phyloP scores from a whole-genome alignment of 148 eudicot species.

The Tetragonia tetragonoides region DNA sequence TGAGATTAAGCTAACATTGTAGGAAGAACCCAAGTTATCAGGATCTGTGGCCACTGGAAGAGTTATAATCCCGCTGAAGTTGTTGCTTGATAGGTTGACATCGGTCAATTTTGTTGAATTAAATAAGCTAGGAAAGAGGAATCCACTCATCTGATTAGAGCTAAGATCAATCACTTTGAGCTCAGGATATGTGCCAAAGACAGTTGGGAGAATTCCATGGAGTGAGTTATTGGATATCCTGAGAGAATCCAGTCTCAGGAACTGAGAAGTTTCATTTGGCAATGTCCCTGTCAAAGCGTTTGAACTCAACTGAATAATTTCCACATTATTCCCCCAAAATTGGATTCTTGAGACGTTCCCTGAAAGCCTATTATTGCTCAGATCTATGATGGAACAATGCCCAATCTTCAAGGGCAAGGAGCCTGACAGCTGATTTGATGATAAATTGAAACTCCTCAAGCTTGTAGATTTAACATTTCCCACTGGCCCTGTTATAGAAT shows the following conservation, averaged over 20 bases:
- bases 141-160: constrained; percentile 44
- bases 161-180: constrained; percentile 53
- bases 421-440: constrained; percentile 71
- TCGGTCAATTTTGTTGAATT: constrained; percentile 35
- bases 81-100: constrained; percentile 53
- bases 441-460: constrained; percentile 50
- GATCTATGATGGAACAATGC: constrained; percentile 53
- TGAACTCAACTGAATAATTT: constrained; percentile 50
- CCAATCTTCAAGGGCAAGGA: constrained; percentile 50
- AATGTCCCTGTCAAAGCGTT: constrained; percentile 51
- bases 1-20: constrained; percentile 36
- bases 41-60: neutral
- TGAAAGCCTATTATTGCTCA: constrained; percentile 54
- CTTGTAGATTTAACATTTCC: constrained; percentile 50
- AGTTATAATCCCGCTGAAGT: constrained; percentile 46
- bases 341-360: constrained; percentile 56
- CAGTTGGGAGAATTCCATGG: constrained; percentile 44
- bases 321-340: constrained; percentile 61
- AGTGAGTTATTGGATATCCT: constrained; percentile 56
- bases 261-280: constrained; percentile 52
- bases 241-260: constrained; percentile 55
- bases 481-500: constrained; percentile 51
- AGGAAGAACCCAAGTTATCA: neutral
- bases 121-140: constrained; percentile 43
- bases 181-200: constrained; percentile 49